Evolutionary conservation across 169 alveolate species (phyloP), one percentile per base, ranked within the genome.

Genomic region (Babesia bovis): DNA sequence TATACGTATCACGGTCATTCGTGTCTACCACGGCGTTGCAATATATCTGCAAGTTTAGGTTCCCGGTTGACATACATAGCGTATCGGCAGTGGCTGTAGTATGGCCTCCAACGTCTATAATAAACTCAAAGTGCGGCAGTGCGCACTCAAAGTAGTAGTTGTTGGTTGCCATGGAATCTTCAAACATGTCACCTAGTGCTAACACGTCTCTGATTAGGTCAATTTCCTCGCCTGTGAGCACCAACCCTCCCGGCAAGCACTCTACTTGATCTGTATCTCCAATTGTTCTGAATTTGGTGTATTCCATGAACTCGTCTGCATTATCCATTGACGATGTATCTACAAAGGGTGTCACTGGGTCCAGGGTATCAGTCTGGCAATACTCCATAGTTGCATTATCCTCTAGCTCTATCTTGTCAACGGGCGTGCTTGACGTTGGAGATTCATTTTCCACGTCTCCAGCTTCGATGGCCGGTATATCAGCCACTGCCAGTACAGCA

Each of bases 171-270:
- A 65, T 60, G 13, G 74, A 59, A 28, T 77, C 85, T 9, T 77
- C 85, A 36, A 77, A 77, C 44, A 57, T 38, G 25, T 77, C 85
- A 17, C 59, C 85, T 0, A 77, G 23, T 6, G 65, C 52, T 45
- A 77, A 66, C 3, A 82, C 72, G 40, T 77, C 85, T 56, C 56
- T 66, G 28, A 85, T 76, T 3, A 84, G 88, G 52, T 90, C 78
- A 28, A 90, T 77, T 45, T 85, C 91, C 44, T 87, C 85, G 23
- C 82, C 85, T 30, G 90, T 71, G 35, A 84, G 83, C 55, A 91
- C 81, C 15, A 91, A 66, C 0, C 93, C 93, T 0, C 94, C 91
- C 36, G 91, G 88, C 38, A 85, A 72, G 56, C 70, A 79, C 51
- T 82, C 90, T 26, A 67, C 84, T 13, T 82, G 83, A 19, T 71